Conservation (phyloP, 371 early-diverging fungal species). For the Capniomyces stellatus region DNA sequence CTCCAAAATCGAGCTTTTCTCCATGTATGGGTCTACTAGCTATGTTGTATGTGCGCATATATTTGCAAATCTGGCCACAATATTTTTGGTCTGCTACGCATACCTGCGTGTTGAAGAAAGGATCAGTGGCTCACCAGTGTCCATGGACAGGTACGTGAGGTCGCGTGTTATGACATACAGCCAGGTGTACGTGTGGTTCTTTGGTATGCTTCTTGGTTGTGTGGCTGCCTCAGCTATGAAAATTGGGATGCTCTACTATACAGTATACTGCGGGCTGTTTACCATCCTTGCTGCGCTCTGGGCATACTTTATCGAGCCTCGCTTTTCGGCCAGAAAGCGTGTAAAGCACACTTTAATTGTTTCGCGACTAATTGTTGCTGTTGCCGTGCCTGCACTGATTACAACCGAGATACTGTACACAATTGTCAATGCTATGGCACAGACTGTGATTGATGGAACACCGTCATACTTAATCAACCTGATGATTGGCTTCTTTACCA, state of each 20-base stretch:
- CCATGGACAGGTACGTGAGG: background rate
- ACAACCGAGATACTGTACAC: background rate
- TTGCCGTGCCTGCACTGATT: background rate
- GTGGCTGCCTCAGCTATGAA: background rate
- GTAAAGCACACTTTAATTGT: background rate
- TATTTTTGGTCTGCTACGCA: background rate
- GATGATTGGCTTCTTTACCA: background rate
- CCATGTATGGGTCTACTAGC: background rate
- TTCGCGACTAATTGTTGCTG: background rate
- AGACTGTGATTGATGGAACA: slow-evolving; percentile 1
- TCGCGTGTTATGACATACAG: background rate
- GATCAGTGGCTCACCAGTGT: background rate
- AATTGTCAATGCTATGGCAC: background rate
- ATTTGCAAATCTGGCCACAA: background rate
- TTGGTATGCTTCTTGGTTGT: background rate
- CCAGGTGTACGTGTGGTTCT: background rate
- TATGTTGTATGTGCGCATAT: background rate
- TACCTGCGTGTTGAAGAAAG: background rate
- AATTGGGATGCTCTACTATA: background rate
- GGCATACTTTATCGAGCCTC: background rate
- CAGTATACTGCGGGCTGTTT: background rate
- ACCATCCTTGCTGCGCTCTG: background rate
- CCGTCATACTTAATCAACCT: background rate
- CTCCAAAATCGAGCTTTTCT: background rate
- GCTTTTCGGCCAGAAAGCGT: background rate